Evolutionary conservation across 768 basidiomycete species (phyloP).

Genomic region (Russula brevipes): DNA sequence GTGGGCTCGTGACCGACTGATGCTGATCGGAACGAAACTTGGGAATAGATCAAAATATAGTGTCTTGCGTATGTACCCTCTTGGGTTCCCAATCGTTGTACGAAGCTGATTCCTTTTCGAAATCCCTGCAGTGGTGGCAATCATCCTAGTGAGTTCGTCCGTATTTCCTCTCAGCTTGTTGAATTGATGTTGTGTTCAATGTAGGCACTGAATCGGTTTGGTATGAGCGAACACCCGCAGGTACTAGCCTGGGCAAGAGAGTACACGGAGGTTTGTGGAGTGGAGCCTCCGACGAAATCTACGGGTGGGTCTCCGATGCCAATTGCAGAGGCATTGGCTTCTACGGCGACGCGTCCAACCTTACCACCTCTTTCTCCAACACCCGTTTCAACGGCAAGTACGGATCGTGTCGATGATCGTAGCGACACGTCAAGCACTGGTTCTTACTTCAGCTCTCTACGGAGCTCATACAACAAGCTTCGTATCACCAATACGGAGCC

Average conservation of each 20-base stretch:
- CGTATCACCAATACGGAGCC: constrained; percentile 12
- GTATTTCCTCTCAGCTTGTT: constrained; percentile 24
- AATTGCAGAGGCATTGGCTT: constrained; percentile 5
- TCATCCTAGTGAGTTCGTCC: constrained; percentile 52
- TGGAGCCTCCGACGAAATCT: constrained; percentile 38
- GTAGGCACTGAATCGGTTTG: constrained; percentile 66
- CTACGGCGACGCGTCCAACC: constrained; percentile 2
- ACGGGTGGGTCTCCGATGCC: background rate
- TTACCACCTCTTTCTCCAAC: constrained; percentile 2
- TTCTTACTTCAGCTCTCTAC: constrained; percentile 14
- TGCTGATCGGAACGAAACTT: constrained; percentile 37
- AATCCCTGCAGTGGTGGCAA: constrained; percentile 52
- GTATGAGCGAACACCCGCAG: constrained; percentile 48
- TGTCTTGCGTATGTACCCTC: constrained; percentile 40
- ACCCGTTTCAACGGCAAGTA: background rate
- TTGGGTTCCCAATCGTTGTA: background rate
- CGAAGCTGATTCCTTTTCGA: constrained; percentile 41
- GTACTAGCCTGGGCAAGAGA: constrained; percentile 56
- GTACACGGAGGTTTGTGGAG: constrained; percentile 64
- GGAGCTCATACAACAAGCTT: constrained; percentile 18
- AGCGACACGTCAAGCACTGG: constrained; percentile 11
- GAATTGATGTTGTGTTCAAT: background rate
- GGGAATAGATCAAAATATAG: constrained; percentile 41
- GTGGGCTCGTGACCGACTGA: constrained; percentile 39
- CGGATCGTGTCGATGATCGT: constrained; percentile 17